phyloP scores from a whole-genome alignment of 805 yeast genomes.

The Myxozyma neotropica region DNA sequence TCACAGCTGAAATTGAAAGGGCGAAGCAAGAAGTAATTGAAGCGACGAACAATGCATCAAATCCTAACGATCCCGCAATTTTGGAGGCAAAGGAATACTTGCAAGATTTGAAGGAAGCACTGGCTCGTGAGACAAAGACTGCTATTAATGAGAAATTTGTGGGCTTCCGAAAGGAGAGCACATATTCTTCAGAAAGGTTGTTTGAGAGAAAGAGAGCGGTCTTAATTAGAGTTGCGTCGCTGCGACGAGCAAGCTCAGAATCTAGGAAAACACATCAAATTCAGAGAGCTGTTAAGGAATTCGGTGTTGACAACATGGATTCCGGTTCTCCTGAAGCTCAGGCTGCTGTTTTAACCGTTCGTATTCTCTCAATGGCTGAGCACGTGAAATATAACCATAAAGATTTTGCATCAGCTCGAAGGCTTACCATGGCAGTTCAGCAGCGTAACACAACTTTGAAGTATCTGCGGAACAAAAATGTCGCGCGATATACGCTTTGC shows the following conservation, averaged over 20 bases:
- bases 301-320: slow-evolving; percentile 82
- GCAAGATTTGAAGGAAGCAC: background rate
- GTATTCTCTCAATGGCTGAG: slow-evolving; percentile 72
- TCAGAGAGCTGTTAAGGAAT: slow-evolving; percentile 72
- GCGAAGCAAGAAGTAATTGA: background rate
- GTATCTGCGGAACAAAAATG: slow-evolving; percentile 78
- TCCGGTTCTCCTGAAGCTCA: slow-evolving; percentile 96
- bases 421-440: slow-evolving; percentile 81
- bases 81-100: background rate
- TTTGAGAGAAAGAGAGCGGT: slow-evolving; percentile 58
- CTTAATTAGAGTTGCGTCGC: slow-evolving; percentile 67
- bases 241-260: slow-evolving; percentile 66
- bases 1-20: background rate
- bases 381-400: slow-evolving; percentile 72
- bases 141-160: background rate
- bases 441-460: slow-evolving; percentile 80
- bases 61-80: background rate
- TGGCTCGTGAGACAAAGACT: background rate
- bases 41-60: background rate
- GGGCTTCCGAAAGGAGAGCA: background rate
- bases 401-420: slow-evolving; percentile 70
- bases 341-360: slow-evolving; percentile 85
- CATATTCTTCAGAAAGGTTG: background rate
- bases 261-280: slow-evolving; percentile 63
- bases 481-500: slow-evolving; percentile 82